Evolutionary conservation across 1,284 basidiomycete genomes (phyloP).

Genomic region (Cryptococcus sp.): DNA sequence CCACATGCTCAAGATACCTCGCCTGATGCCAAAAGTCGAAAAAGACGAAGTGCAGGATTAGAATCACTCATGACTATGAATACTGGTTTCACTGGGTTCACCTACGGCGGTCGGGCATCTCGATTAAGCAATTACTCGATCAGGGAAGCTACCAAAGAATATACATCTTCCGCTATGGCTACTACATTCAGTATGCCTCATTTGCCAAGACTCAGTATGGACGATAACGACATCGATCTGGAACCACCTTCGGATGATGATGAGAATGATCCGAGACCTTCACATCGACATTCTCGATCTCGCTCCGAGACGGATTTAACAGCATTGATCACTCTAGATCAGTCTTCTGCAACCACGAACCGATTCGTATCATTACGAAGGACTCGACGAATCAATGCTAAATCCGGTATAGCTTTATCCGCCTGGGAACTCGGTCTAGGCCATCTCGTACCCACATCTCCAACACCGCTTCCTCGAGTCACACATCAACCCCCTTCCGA

Average conservation of each 20-base stretch:
- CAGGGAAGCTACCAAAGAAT: neutral
- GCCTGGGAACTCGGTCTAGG: neutral
- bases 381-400: neutral
- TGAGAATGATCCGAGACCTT: neutral
- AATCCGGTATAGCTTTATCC: neutral
- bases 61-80: neutral
- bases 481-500: neutral
- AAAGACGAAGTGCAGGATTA: neutral
- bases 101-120: constrained; percentile 1
- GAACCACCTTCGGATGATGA: neutral
- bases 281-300: neutral
- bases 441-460: too few relatives aligned
- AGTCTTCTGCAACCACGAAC: neutral
- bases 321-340: neutral
- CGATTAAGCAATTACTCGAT: constrained; percentile 9
- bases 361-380: neutral
- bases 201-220: neutral
- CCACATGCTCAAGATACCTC: neutral
- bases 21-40: neutral
- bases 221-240: neutral
- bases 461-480: neutral
- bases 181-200: neutral
- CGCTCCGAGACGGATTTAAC: neutral
- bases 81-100: neutral
- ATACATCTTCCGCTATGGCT: too few relatives aligned